Evolutionary conservation across 2,329 filamentous ascomycete species (phyloP).

Genomic region (Aspergillus sp.): DNA sequence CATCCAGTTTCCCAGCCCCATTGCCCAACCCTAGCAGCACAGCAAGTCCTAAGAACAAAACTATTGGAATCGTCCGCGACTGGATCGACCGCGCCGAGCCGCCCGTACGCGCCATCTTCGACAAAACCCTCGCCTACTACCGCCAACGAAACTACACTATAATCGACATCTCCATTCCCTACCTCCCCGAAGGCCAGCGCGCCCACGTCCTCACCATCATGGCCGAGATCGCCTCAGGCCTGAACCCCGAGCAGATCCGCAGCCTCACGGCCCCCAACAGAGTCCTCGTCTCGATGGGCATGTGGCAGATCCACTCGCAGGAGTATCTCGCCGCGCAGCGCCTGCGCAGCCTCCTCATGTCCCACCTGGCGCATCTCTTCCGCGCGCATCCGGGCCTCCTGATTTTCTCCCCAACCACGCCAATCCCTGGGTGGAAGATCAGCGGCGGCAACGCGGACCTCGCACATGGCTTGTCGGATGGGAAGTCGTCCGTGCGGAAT

Average conservation of each 20-base stretch:
- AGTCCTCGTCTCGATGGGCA: constrained; percentile 57
- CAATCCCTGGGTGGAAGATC: constrained; percentile 66
- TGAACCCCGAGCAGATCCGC: constrained; percentile 43
- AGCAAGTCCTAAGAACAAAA: constrained; percentile 38
- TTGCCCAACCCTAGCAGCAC: constrained; percentile 40
- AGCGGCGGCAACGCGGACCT: constrained; percentile 51
- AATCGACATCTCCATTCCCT: constrained; percentile 45
- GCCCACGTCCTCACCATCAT: constrained; percentile 74
- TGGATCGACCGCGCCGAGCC: constrained; percentile 65
- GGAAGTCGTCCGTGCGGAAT: constrained; percentile 61
- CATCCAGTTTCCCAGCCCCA: constrained; percentile 53
- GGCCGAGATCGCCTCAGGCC: constrained; percentile 53
- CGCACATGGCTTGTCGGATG: constrained; percentile 59
- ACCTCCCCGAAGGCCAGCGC: constrained; percentile 60
- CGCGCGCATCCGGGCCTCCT: constrained; percentile 63
- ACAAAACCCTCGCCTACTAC: constrained; percentile 52
- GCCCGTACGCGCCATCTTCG: constrained; percentile 54
- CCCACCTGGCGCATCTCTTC: constrained; percentile 65
- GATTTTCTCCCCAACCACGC: constrained; percentile 69
- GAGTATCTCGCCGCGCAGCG: constrained; percentile 68
- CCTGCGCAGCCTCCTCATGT: constrained; percentile 68
- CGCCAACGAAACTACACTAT: constrained; percentile 34
- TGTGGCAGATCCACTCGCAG: constrained; percentile 53
- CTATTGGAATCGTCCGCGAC: constrained; percentile 60
- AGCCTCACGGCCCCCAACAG: constrained; percentile 60